Base-by-base conservation (phyloP, 176 grass and related monocot genomes). In the Paspalum vaginatum region DNA sequence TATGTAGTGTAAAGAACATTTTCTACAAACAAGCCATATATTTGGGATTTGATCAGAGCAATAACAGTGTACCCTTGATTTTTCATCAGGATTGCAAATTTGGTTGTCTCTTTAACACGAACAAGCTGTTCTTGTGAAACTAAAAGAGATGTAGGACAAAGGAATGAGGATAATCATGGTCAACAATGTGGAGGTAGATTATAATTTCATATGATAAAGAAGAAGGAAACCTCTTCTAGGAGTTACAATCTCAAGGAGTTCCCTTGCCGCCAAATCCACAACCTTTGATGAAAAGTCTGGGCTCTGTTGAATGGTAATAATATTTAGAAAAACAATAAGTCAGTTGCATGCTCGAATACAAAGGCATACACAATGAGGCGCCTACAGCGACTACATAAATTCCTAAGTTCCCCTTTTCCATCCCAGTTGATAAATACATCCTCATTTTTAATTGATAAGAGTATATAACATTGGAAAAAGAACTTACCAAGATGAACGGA, bases 81-180 rank as follows among this genome's bases (percentile, higher is more conserved):
- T 91, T 93, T 93, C 94, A 97, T 97, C 70, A 97, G 56, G 45
- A 97, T 74, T 49, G 91, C 88, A 85, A 86, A 86, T 45, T 93
- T 93, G 66, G 91, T 93, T 69, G 88, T 83, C 86, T 93, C 74
- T 74, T 97, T 97, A 65, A 91, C 94, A 76, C 88, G 94, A 77
- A 91, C 80, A 65, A 97, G 94, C 41, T 43, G n/a, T n/a, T n/a
- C n/a, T n/a, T n/a, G n/a, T n/a, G n/a, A n/a, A n/a, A n/a, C n/a
- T n/a, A n/a, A n/a, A 81, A 70, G 45, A 51, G 46, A 38, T 9
- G 5, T 22, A 62, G 16, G 37, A 43, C 25, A 14, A 52, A 53
- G 21, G 51, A 63, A 88, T 43, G 15, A 54, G 27, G 83, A 58
- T 41, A 38, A 78, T 16, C 49, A 66, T 45, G 56, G 61, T 51